Percentiles rank a stretch among this genome's conserved stretches.
Evolutionary conservation across 2,329 filamentous ascomycete genomes (phyloP).

Genomic region (Lojkania enalia): DNA sequence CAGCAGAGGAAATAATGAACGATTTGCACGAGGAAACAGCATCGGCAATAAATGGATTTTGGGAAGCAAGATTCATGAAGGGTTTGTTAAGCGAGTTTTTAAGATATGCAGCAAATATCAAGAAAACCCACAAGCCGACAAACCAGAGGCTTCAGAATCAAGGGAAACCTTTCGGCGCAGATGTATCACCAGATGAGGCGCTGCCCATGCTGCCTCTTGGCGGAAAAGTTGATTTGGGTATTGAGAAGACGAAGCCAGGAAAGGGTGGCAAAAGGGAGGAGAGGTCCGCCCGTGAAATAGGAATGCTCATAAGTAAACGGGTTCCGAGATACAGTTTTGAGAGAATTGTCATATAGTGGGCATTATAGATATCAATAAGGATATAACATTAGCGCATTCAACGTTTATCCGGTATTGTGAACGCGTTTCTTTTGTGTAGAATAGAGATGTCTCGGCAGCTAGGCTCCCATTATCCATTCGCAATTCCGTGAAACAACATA

Average conservation of each 20-base stretch:
- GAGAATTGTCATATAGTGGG: slow-evolving; percentile 58
- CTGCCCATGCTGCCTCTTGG: slow-evolving; percentile 69
- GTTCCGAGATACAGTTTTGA: slow-evolving; percentile 84
- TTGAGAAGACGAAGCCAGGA: slow-evolving; percentile 59
- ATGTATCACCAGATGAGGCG: slow-evolving; percentile 46
- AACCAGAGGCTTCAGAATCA: slow-evolving; percentile 43
- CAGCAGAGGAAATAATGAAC: slow-evolving; percentile 66
- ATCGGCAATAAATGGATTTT: slow-evolving; percentile 71
- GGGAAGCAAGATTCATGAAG: slow-evolving; percentile 68
- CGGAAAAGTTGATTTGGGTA: slow-evolving; percentile 61
- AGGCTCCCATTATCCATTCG: too few relatives aligned
- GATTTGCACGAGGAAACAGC: slow-evolving; percentile 70
- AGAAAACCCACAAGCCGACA: slow-evolving; percentile 36
- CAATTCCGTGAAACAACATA: too few relatives aligned
- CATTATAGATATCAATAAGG: too few relatives aligned
- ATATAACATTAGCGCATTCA: too few relatives aligned
- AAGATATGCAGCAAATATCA: slow-evolving; percentile 52
- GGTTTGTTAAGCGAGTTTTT: slow-evolving; percentile 68
- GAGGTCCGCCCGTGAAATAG: slow-evolving; percentile 73
- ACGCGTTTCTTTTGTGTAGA: neutral
- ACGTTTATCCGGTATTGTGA: too few relatives aligned
- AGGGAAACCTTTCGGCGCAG: slow-evolving; percentile 53
- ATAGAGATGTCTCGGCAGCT: neutral
- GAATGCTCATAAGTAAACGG: slow-evolving; percentile 75
- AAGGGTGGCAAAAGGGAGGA: slow-evolving; percentile 70